phyloP scores from a whole-genome alignment of 352 stramenopile species.

The Plasmopara viticola region DNA sequence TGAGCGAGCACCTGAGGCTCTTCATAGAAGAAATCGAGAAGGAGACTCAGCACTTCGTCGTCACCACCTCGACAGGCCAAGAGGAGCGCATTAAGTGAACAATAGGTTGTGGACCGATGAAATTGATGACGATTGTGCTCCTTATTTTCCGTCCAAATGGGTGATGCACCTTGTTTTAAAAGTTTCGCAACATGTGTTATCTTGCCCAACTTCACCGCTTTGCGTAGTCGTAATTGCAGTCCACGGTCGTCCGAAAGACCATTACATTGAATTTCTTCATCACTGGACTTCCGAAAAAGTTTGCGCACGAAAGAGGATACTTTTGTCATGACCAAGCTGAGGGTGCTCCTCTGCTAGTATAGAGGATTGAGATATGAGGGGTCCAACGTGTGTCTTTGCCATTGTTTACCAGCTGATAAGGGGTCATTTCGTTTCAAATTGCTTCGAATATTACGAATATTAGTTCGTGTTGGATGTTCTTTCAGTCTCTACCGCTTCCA shows the following conservation, averaged over 20 bases:
- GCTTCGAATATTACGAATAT: not conserved
- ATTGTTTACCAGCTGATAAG: not conserved
- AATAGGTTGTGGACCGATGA: constrained; percentile 8
- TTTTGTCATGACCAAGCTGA: constrained; percentile 21
- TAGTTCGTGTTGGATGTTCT: too few species aligned
- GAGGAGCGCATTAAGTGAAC: constrained; percentile 52
- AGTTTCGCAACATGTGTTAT: constrained; percentile 40
- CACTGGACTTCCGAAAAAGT: constrained; percentile 37
- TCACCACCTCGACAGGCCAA: constrained; percentile 52
- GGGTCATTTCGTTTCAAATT: not conserved
- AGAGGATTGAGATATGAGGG: not conserved
- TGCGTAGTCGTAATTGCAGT: constrained; percentile 49
- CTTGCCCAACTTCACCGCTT: constrained; percentile 42
- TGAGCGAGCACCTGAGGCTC: constrained; percentile 32
- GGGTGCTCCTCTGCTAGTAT: not conserved
- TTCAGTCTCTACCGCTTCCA: not conserved
- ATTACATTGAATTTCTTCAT: not conserved
- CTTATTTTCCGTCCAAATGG: constrained; percentile 43
- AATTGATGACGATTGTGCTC: constrained; percentile 6
- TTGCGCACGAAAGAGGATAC: constrained; percentile 41
- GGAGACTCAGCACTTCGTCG: constrained; percentile 40
- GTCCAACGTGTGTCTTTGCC: not conserved
- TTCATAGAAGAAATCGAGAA: constrained; percentile 57
- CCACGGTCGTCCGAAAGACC: constrained; percentile 2
- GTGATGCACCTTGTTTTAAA: constrained; percentile 49